These are phyloP conservation scores for Takakia lepidozioides DNA, from an alignment of 225 moss, liverwort and hornwort species.

Conservation along the genomic window DNA sequence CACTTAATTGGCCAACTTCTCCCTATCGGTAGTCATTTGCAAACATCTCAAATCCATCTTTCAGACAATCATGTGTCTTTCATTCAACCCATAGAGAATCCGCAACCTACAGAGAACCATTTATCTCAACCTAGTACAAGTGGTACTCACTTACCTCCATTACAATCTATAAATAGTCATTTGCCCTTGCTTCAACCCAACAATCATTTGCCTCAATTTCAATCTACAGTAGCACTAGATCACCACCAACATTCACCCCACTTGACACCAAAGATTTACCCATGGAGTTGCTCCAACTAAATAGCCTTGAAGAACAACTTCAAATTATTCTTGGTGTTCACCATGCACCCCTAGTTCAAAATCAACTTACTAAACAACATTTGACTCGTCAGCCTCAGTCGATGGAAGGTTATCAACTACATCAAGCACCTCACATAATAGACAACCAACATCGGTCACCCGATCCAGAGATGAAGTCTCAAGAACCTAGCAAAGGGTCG, in stretches of 20 bases:
- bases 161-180: conserved; percentile 30
- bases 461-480: too few relatives aligned
- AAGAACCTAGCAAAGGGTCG: conserved; percentile 3
- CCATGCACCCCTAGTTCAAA: neutral
- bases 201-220: neutral
- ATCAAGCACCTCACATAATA: neutral
- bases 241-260: neutral
- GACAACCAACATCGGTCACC: neutral
- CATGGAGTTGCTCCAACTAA: neutral
- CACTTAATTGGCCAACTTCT: neutral
- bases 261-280: neutral
- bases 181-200: conserved; percentile 23
- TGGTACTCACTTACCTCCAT: conserved; percentile 1
- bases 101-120: neutral
- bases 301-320: conserved; percentile 12
- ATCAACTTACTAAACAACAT: conserved; percentile 6
- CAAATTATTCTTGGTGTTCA: conserved; percentile 6
- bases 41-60: conserved; percentile 1
- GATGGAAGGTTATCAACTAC: neutral
- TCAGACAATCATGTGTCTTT: neutral
- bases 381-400: neutral
- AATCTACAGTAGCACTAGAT: neutral
- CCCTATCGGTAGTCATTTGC: neutral
- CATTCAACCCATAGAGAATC: neutral
- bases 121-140: neutral